Percentiles rank a stretch among this genome's conserved stretches.
phyloP scores from a whole-genome alignment of 176 grass and related monocot species.

The Themeda triandra region DNA sequence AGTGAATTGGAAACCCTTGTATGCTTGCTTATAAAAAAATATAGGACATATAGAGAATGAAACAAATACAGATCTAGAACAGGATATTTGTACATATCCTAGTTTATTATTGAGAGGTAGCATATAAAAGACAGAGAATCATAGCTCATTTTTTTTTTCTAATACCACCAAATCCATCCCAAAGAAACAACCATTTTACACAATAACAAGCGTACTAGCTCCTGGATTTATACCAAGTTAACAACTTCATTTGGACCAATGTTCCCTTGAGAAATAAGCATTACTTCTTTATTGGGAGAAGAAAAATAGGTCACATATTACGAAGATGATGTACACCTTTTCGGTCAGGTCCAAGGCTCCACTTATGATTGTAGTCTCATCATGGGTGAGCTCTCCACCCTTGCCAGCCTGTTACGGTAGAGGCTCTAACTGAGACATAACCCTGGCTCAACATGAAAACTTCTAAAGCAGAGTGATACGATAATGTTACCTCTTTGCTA shows the following conservation, averaged over 20 bases:
- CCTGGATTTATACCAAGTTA: conserved; percentile 27
- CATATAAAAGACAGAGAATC: conserved; percentile 1
- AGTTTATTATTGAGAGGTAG: conserved; percentile 4
- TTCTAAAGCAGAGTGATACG: conserved; percentile 9
- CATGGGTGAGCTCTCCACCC: conserved; percentile 98
- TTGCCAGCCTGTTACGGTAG: conserved; percentile 81
- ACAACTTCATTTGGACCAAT: conserved; percentile 10
- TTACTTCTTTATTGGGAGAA: conserved; percentile 11
- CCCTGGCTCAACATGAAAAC: neutral
- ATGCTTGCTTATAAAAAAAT: conserved; percentile 12
- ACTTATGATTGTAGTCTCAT: conserved; percentile 99
- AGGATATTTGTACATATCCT: neutral
- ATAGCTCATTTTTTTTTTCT: neutral
- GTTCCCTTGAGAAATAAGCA: neutral
- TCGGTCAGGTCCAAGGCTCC: conserved; percentile 98
- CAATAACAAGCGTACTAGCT: conserved; percentile 10
- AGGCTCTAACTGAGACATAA: conserved; percentile 13
- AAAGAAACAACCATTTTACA: neutral
- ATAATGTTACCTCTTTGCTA: conserved; percentile 87
- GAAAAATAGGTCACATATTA: conserved; percentile 14
- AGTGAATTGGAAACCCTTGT: neutral
- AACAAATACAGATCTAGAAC: neutral
- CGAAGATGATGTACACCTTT: conserved; percentile 53
- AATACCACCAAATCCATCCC: neutral
- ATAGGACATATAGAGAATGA: neutral